Evolutionary conservation across 805 yeast genomes (phyloP).

Genomic region (Lipomyces starkeyi): DNA sequence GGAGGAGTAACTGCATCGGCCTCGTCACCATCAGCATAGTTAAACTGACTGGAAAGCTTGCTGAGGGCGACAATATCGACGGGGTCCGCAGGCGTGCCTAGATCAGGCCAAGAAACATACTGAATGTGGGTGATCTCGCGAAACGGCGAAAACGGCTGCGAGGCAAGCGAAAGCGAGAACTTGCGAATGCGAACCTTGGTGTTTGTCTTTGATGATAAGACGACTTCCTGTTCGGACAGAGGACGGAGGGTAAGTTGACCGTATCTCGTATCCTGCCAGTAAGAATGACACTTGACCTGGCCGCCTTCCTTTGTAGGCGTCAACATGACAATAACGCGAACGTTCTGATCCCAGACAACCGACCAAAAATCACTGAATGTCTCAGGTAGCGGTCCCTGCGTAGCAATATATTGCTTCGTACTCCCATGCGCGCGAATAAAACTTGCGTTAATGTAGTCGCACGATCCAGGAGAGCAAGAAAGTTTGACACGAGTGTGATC

Average conservation of each 20-base stretch:
- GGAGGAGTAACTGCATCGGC: conserved; percentile 48
- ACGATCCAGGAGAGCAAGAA: conserved; percentile 34
- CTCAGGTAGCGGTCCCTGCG: conserved; percentile 86
- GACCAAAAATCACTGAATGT: conserved; percentile 89
- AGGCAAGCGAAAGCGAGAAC: conserved; percentile 51
- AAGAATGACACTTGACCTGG: conserved; percentile 81
- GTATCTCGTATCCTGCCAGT: conserved; percentile 72
- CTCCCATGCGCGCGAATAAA: conserved; percentile 55
- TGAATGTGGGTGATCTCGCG: conserved; percentile 75
- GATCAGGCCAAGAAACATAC: conserved; percentile 83
- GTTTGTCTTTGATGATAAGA: conserved; percentile 29
- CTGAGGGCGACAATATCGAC: conserved; percentile 66
- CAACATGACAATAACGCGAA: conserved; percentile 73
- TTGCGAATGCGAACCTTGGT: conserved; percentile 49
- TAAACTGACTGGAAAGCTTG: conserved; percentile 52
- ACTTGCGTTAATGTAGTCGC: conserved; percentile 86
- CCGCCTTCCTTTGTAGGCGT: conserved; percentile 84
- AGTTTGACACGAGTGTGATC: conserved; percentile 83
- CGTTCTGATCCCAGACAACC: conserved; percentile 68
- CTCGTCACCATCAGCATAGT: conserved; percentile 38
- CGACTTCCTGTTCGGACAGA: conserved; percentile 39
- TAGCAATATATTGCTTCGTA: conserved; percentile 70
- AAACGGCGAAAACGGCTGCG: conserved; percentile 31
- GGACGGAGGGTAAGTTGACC: conserved; percentile 43
- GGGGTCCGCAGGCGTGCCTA: conserved; percentile 68